Base-by-base conservation (phyloP, 176 grass and related monocot genomes). In the Aegilops umbellulata region DNA sequence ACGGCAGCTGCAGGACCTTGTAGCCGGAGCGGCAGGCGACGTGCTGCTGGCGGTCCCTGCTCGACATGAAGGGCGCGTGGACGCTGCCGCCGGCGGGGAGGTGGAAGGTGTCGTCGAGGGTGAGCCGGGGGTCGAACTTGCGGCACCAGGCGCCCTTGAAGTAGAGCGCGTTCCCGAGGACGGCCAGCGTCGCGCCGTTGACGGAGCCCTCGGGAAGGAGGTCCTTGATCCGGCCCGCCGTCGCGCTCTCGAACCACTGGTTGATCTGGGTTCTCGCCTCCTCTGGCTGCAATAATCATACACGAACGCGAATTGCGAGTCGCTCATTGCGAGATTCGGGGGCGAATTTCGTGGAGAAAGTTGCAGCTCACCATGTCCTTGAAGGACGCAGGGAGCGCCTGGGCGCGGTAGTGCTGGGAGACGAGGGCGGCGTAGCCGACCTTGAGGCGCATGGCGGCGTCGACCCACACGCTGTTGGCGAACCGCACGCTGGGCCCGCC, bases 81-180 rank as follows among this genome's bases (percentile, higher is more conserved):
- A 91, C 77, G 17, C 23, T 63, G 57, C 73, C 55, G 29, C 84
- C 81, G 35, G 35, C 74, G 15, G 60, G 86, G 29, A 92, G 77
- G 86, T 94, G 73, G 75, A 97, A 97, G 69, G 73, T 55, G 14
- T 41, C 71, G 71, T 91, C 41, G 58, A 51, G 53, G 7, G 90
- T 92, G 61, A 36, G 16, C 3, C 31, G 22, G 10, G 63, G 38
- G 22, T 91, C 88, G 83, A 97, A 94, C 79, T 87, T 91, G 44
- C 84, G 74, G 16, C 63, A 20, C 95, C 95, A 97, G 19, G 32
- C 12, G 14, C 90, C 90, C 87, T 97, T 97, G 88, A 97, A 97
- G 86, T 97, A 97, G 80, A 97, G 86, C 6, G 90, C 90, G 73
- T 92, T 97, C 41, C 81, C 80, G 8, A 97, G 81, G 11, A 94